A percentile compares a stretch with the other conserved stretches of the same genome.
phyloP scores from a whole-genome alignment of 371 early-diverging fungal species.

The Mucor mucedo region DNA sequence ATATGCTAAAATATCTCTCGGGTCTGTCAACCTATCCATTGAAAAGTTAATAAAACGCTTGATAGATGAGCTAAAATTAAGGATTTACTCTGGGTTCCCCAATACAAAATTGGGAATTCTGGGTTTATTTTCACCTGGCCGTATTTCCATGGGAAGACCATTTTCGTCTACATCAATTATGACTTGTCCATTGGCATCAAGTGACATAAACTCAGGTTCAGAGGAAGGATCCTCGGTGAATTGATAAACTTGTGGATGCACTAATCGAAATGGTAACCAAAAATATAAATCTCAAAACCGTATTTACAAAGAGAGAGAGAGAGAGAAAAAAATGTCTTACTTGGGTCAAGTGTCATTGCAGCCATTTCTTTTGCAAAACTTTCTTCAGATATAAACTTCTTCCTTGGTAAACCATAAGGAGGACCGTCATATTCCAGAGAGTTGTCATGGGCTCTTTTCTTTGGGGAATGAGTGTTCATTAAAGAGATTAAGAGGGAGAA shows the following conservation, averaged over 20 bases:
- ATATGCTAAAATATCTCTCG: constrained; percentile 21
- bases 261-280: too few relatives aligned
- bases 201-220: background rate
- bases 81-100: constrained; percentile 11
- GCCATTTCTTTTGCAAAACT: constrained; percentile 35
- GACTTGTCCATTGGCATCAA: constrained; percentile 3
- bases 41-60: background rate
- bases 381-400: constrained; percentile 33
- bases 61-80: background rate
- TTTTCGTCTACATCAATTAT: background rate
- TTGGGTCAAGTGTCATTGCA: constrained; percentile 27
- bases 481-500: background rate
- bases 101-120: constrained; percentile 34
- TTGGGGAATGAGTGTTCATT: background rate
- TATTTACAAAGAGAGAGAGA: too few relatives aligned
- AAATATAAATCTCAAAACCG: too few relatives aligned
- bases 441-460: background rate
- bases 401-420: constrained; percentile 16
- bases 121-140: constrained; percentile 28
- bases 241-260: background rate
- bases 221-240: background rate
- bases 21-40: constrained; percentile 12
- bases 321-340: background rate
- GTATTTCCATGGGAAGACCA: constrained; percentile 26
- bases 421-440: background rate